These are phyloP conservation scores for Nitzschia palea DNA, from an alignment of 108 stramenopile genomes.

Conservation along the genomic window DNA sequence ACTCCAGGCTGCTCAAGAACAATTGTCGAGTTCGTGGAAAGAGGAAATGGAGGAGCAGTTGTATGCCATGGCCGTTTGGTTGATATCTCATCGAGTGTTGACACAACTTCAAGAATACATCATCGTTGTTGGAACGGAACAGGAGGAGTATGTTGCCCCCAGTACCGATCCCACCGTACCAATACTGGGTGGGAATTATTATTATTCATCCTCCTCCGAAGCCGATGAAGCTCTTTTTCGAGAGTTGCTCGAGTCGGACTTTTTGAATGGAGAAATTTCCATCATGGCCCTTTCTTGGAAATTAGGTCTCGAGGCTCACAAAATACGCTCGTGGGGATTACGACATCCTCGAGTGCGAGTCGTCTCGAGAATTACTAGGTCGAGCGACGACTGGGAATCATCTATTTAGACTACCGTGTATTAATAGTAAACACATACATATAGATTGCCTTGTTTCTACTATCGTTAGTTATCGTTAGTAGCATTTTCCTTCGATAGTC, in stretches of 20 bases:
- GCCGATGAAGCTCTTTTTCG: conserved; percentile 36
- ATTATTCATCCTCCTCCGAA: no score
- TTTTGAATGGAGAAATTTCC: conserved; percentile 40
- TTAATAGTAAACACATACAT: no score
- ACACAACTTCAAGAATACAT: conserved; percentile 60
- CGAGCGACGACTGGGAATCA: conserved; percentile 41
- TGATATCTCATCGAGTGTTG: conserved; percentile 56
- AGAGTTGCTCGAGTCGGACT: conserved; percentile 27
- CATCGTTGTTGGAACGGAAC: conserved; percentile 21
- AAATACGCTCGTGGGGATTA: conserved; percentile 34
- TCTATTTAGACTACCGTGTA: no score
- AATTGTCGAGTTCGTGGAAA: conserved; percentile 4
- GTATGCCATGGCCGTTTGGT: conserved; percentile 66
- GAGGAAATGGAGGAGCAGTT: conserved; percentile 51
- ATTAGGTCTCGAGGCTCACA: conserved; percentile 23
- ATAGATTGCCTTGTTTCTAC: no score
- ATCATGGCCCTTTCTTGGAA: conserved; percentile 45
- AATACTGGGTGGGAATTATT: neutral
- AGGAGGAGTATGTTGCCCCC: conserved; percentile 13
- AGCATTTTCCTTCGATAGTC: no score
- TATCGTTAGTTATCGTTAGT: no score
- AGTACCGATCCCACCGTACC: neutral
- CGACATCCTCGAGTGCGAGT: conserved; percentile 27
- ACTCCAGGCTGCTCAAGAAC: neutral
- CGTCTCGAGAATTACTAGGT: conserved; percentile 30